Evolutionary conservation across 2,329 filamentous ascomycete genomes (phyloP), one percentile per base, ranked within the genome.

Genomic region (Emergomyces africanus): DNA sequence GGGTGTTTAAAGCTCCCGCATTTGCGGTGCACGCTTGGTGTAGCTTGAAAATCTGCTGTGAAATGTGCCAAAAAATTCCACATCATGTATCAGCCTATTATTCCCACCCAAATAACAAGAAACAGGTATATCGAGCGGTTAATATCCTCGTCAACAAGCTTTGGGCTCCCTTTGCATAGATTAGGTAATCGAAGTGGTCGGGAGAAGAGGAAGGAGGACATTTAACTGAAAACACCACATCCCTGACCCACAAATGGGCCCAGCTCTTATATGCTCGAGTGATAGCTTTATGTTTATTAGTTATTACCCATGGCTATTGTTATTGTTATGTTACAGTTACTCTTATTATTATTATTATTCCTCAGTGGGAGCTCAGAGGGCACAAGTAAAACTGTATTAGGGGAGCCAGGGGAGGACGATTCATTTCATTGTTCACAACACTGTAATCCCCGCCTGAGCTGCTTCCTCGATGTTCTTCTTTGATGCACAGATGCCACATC

Each of bases 401-500:
- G 33, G 33, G 33, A 35, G 6, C 30, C 30, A 6, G 33, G 33
- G 8, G 8, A 35, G 33, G 33, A 8, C 9, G 12, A 30, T 23
- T 48, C 5, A 5, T 18, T 28, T 48, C 44, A 28, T 23, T 48
- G 25, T 12, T 55, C 23, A 46, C 25, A 46, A 23, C 39, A 55
- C 54, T 18, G 42, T 20, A 33, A 46, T 39, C 14, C 54, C 54
- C 9, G 15, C 39, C 39, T 39, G 23, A 8, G 54, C 39, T 39
- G 39, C 54, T 18, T 44, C 25, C 59, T 73, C 71, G 20, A 72
- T 66, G 25, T 72, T 66, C 62, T 68, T 71, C 20, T 66, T 67
- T 55, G 72, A 60, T 9, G 72, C 68, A 63, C 73, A 75, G 30
- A 75, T 70, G 25, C 68, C 68, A 60, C 73, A 75, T 20, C 73